phyloP scores from a whole-genome alignment of 306 rosid genomes.

The Dalbergia cochinchinensis region DNA sequence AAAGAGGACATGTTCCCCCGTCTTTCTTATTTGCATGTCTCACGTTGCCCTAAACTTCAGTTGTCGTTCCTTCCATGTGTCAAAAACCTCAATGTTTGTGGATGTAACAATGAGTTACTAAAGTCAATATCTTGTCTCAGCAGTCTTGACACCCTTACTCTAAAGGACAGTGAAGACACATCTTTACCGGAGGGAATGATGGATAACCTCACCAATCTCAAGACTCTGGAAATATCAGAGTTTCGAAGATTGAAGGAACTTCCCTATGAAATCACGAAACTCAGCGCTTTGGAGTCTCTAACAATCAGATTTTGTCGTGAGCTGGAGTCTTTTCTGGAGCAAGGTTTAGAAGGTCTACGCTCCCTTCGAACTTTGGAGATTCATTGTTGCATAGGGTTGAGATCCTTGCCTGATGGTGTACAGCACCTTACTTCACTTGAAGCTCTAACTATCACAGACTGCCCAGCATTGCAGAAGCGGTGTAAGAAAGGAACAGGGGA shows the following conservation, averaged over 20 bases:
- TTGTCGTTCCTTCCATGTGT: neutral
- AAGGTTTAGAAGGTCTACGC: neutral
- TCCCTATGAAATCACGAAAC: neutral
- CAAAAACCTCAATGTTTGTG: neutral
- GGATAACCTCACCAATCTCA: slow-evolving; percentile 8
- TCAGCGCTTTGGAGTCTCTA: neutral
- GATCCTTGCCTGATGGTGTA: neutral
- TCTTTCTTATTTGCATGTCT: neutral
- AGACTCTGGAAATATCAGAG: neutral
- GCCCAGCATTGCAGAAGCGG: neutral
- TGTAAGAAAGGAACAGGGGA: slow-evolving; percentile 4
- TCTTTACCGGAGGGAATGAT: slow-evolving; percentile 13
- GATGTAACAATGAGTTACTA: neutral
- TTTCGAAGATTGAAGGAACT: slow-evolving; percentile 9
- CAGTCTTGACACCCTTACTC: slow-evolving; percentile 5
- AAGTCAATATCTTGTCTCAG: neutral
- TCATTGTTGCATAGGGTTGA: neutral
- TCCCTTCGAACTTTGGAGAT: neutral
- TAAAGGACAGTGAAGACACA: neutral
- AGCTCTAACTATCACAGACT: neutral
- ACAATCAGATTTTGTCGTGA: neutral
- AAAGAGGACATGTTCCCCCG: neutral
- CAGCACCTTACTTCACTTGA: neutral
- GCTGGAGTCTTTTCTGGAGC: slow-evolving; percentile 20
- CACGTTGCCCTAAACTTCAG: neutral